Evolutionary conservation across 1,284 basidiomycete species (phyloP), one percentile per base, ranked within the genome.

Genomic region (Moesziomyces parantarcticus): DNA sequence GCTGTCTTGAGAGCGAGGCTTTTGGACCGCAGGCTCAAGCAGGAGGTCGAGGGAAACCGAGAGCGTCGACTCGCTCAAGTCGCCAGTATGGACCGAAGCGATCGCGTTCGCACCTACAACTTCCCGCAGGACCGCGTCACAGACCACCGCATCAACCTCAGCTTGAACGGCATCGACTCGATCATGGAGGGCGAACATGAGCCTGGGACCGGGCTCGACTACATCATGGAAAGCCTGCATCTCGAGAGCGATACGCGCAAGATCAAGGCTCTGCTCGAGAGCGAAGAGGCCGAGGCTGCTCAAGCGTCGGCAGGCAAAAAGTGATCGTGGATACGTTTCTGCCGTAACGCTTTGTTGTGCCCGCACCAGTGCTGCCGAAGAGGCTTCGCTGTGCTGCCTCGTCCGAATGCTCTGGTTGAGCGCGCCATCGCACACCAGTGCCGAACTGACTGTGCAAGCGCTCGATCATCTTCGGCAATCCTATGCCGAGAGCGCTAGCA

Each of bases 121-220:
- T 83, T 78, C 54, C 80, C 80, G 9, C 82, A 83, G 47, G 80
- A 83, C 49, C 78, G 82, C 14, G 78, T 83, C 0, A 83, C 82
- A 22, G 82, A 83, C 49, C 82, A 83, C 46, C 69, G 82, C 1
- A 55, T 83, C 56, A 74, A 72, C 32, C 57, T 81, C 21, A 81
- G 77, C 36, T 47, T 80, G 44, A 76, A 72, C 43, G 79, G 78
- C 20, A 75, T 83, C 36, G 75, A 75, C 22, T 57, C 47, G 3
- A 65, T 82, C 57, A 75, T 83, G 76, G 79, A 83, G 34, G 82
- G 82, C n/a, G 72, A 78, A 34, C 72, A 81, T 41, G 76, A 75
- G 11, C 55, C 57, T 5, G 71, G 77, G 0, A 73, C 57, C 2
- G 78, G 78, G 1, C 66, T 80, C 5, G 67, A 75, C 26, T 72